Evolutionary conservation across 108 stramenopile species (phyloP).

Genomic region (Conticribra weissflogii): DNA sequence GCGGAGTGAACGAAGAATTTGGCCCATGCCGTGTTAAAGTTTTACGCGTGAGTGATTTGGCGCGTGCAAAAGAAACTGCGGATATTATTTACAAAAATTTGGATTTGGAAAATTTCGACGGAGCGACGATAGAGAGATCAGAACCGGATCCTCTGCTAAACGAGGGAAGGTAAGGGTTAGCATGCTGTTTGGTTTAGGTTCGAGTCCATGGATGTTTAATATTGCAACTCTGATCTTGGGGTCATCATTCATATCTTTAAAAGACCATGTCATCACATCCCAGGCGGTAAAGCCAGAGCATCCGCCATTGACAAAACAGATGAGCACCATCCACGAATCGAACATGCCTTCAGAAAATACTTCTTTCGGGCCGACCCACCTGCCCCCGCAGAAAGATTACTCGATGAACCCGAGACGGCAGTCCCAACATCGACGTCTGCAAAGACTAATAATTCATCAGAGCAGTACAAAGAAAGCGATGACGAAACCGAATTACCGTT

Average conservation of each 20-base stretch:
- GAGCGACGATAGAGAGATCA: constrained; percentile 39
- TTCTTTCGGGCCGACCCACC: constrained; percentile 75
- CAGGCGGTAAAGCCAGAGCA: constrained; percentile 62
- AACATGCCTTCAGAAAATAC: constrained; percentile 84
- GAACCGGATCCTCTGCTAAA: constrained; percentile 84
- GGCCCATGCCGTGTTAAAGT: constrained; percentile 76
- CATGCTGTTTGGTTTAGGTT: no score
- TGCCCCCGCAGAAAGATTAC: constrained; percentile 28
- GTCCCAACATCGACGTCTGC: constrained; percentile 3
- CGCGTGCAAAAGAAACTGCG: constrained; percentile 87
- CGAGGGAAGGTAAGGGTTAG: constrained; percentile 81
- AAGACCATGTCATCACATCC: constrained; percentile 76
- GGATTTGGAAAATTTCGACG: constrained; percentile 27
- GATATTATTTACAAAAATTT: constrained; percentile 77
- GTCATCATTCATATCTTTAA: background rate
- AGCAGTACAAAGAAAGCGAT: constrained; percentile 1
- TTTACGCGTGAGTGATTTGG: constrained; percentile 79
- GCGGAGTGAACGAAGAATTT: constrained; percentile 66
- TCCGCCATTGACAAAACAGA: constrained; percentile 64
- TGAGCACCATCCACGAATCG: constrained; percentile 80
- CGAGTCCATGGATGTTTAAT: no score
- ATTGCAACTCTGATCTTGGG: no score
- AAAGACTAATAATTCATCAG: constrained; percentile 9
- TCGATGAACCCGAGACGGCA: constrained; percentile 1
- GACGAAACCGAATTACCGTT: constrained; percentile 19